A percentile compares a stretch with the other conserved stretches of the same genome.
phyloP scores from a whole-genome alignment of 805 yeast species.

The Saturnispora besseyi region DNA sequence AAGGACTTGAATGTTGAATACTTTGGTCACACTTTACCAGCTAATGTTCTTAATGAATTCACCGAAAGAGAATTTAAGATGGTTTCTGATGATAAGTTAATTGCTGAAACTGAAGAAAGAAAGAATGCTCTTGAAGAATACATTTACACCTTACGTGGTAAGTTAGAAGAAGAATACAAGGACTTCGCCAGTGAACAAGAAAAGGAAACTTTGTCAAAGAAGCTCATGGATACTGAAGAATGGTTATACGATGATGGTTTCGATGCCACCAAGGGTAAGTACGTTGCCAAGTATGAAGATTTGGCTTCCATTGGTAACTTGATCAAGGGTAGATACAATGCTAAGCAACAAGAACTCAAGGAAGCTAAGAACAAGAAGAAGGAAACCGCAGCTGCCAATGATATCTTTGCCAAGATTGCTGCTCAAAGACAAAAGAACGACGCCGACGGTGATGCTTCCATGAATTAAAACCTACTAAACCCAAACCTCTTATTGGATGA shows the following conservation, averaged over 20 bases:
- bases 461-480: constrained; percentile 17
- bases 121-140: constrained; percentile 98
- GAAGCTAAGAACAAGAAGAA: constrained; percentile 79
- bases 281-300: constrained; percentile 97
- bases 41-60: constrained; percentile 43
- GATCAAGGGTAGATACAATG: constrained; percentile 88
- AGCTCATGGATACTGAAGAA: constrained; percentile 84
- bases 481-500: neutral
- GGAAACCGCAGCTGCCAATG: constrained; percentile 35
- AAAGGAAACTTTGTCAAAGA: constrained; percentile 64
- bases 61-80: constrained; percentile 80
- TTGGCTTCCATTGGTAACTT: constrained; percentile 90
- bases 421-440: constrained; percentile 48
- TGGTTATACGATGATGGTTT: constrained; percentile 98
- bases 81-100: constrained; percentile 87
- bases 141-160: constrained; percentile 94
- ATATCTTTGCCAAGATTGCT: constrained; percentile 60
- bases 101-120: constrained; percentile 97
- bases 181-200: constrained; percentile 86
- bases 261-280: constrained; percentile 92
- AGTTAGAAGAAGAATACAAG: constrained; percentile 85
- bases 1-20: constrained; percentile 59
- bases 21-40: constrained; percentile 54
- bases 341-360: constrained; percentile 91
- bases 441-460: constrained; percentile 30